Conservation (phyloP, 1,139 yeast species). For the Trichomonascaceae sp. region DNA sequence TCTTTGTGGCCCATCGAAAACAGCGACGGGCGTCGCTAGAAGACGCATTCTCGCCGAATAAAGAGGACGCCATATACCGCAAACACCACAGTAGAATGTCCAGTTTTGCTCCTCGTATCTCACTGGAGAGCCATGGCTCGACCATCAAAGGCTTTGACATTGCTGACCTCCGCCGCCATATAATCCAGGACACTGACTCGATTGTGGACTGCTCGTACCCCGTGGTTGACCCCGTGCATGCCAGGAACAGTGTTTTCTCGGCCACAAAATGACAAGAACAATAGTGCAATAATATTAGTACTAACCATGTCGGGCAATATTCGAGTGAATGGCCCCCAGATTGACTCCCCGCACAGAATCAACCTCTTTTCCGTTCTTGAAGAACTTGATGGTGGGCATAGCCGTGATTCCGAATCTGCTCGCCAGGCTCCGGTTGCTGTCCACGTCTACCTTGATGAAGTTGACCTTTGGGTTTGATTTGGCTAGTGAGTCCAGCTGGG, state of each 20-base stretch:
- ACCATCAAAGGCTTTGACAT: too few relatives aligned
- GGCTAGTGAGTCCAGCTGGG: constrained; percentile 68
- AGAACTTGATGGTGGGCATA: constrained; percentile 81
- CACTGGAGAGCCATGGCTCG: too few relatives aligned
- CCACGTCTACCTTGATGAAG: constrained; percentile 80
- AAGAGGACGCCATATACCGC: too few relatives aligned
- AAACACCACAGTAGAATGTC: too few relatives aligned
- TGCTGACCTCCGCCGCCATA: background rate
- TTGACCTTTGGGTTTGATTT: constrained; percentile 42
- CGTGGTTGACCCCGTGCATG: background rate
- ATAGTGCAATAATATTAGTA: background rate
- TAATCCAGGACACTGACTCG: background rate
- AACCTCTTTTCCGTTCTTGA: constrained; percentile 61
- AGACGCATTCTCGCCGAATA: too few relatives aligned
- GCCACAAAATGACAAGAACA: background rate
- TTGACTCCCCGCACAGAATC: constrained; percentile 78
- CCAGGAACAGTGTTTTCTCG: background rate
- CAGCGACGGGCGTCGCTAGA: too few relatives aligned
- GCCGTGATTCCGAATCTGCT: constrained; percentile 61
- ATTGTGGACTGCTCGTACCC: background rate
- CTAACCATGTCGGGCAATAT: constrained; percentile 27
- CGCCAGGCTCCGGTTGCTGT: constrained; percentile 62
- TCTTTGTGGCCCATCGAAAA: too few relatives aligned
- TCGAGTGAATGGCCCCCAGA: constrained; percentile 66
- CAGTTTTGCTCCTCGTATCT: too few relatives aligned